Percentiles rank a stretch among this genome's conserved stretches.
Evolutionary conservation across 257 asterid genomes (phyloP).

Genomic region (Buddleja alternifolia): DNA sequence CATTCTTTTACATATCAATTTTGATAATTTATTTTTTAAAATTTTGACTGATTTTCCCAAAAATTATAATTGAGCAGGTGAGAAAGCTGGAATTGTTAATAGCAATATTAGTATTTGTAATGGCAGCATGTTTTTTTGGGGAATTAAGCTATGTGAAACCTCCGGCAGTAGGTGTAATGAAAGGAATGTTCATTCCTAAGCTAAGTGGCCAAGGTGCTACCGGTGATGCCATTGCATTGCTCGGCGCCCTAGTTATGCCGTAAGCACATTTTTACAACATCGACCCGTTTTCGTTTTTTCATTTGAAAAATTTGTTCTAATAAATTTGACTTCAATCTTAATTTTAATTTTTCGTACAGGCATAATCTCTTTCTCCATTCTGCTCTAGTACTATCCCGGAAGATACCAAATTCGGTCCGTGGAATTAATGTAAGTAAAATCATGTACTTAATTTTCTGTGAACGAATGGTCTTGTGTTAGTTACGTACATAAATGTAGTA

Average conservation of each 20-base stretch:
- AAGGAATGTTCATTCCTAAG: constrained; percentile 86
- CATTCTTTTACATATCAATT: background rate
- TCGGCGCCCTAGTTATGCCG: constrained; percentile 99
- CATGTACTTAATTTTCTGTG: background rate
- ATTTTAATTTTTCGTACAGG: constrained; percentile 38
- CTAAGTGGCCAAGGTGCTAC: constrained; percentile 77
- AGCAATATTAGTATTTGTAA: constrained; percentile 67
- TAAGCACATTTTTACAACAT: constrained; percentile 25
- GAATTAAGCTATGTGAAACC: constrained; percentile 82
- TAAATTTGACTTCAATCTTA: background rate
- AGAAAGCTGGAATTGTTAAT: constrained; percentile 81
- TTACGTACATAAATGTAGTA: no score
- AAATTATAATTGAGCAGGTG: constrained; percentile 43
- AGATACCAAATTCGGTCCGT: constrained; percentile 70
- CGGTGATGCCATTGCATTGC: constrained; percentile 80
- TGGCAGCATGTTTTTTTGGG: constrained; percentile 94
- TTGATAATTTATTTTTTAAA: background rate
- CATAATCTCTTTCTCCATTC: constrained; percentile 92
- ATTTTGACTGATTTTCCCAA: background rate
- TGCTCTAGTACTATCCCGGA: constrained; percentile 86
- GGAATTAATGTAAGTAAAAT: constrained; percentile 70
- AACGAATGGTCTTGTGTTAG: background rate
- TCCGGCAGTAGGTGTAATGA: constrained; percentile 62
- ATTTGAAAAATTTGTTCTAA: background rate
- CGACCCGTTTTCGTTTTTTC: background rate